These are phyloP conservation scores for Chlorella sp. DNA, from an alignment of 139 green algal species.

Conservation along the genomic window DNA sequence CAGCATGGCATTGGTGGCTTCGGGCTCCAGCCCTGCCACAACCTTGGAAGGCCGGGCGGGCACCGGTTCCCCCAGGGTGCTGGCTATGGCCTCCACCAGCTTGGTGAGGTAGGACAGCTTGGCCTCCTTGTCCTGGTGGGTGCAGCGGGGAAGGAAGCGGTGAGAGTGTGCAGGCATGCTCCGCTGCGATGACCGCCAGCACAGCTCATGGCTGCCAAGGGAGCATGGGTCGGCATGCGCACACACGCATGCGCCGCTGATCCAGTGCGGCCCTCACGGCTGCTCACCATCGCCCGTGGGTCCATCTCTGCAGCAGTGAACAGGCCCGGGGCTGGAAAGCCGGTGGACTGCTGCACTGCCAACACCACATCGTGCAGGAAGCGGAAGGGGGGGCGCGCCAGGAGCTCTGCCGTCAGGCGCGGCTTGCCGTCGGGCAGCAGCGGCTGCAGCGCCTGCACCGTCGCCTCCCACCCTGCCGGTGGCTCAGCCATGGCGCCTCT, in stretches of 20 bases:
- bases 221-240: neutral
- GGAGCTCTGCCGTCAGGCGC: slow-evolving; percentile 74
- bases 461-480: slow-evolving; percentile 57
- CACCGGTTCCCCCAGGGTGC: slow-evolving; percentile 54
- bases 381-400: slow-evolving; percentile 82
- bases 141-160: no score
- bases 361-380: slow-evolving; percentile 89
- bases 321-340: slow-evolving; percentile 73
- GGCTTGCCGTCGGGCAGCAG: slow-evolving; percentile 67
- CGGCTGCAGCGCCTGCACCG: slow-evolving; percentile 65
- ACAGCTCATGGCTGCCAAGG: neutral
- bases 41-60: slow-evolving; percentile 81
- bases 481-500: no score
- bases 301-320: slow-evolving; percentile 71
- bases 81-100: slow-evolving; percentile 72
- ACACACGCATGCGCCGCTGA: neutral
- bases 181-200: no score
- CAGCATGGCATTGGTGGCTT: slow-evolving; percentile 85
- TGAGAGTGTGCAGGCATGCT: no score
- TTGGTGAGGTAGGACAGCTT: slow-evolving; percentile 85
- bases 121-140: slow-evolving; percentile 76
- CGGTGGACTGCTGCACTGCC: slow-evolving; percentile 71
- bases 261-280: no score
- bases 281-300: slow-evolving; percentile 64
- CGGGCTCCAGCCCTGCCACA: slow-evolving; percentile 84